Conservation (phyloP, 179 eudicot genomes). For the Silene noctiflora region DNA sequence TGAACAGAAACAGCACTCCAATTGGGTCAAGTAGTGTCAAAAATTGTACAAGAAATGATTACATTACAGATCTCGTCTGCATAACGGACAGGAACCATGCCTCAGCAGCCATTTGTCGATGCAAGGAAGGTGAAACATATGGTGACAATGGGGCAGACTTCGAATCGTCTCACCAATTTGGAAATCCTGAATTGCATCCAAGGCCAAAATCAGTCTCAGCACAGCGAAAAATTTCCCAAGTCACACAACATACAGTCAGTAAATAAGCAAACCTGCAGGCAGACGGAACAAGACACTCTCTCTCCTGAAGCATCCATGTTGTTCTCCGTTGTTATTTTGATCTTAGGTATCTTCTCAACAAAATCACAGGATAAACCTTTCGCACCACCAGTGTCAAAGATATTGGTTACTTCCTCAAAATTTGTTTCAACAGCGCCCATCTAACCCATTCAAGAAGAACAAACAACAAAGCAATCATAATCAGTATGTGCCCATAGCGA, state of each 20-base stretch:
- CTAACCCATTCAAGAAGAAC: slow-evolving; percentile 29
- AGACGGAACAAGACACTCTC: slow-evolving; percentile 80
- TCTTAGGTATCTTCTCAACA: slow-evolving; percentile 85
- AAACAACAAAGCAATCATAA: neutral
- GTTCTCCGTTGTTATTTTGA: slow-evolving; percentile 55
- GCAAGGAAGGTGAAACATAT: slow-evolving; percentile 90
- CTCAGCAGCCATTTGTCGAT: slow-evolving; percentile 85
- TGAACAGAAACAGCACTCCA: slow-evolving; percentile 33
- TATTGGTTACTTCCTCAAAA: slow-evolving; percentile 72
- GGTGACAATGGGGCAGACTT: slow-evolving; percentile 80
- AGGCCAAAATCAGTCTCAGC: neutral
- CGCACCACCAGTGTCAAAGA: slow-evolving; percentile 73
- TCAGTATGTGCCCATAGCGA: neutral
- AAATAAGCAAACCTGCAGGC: slow-evolving; percentile 73
- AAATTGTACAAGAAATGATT: slow-evolving; percentile 29
- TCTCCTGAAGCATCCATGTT: slow-evolving; percentile 81
- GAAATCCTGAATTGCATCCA: slow-evolving; percentile 56
- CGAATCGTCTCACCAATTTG: slow-evolving; percentile 75
- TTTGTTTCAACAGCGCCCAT: slow-evolving; percentile 90
- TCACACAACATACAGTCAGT: neutral
- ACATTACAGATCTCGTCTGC: slow-evolving; percentile 78
- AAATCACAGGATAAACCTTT: slow-evolving; percentile 82
- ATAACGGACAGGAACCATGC: slow-evolving; percentile 88
- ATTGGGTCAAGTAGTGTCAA: slow-evolving; percentile 18
- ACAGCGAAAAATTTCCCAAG: neutral